A percentile compares a stretch with the other conserved stretches of the same genome.
These are phyloP conservation scores for Syzygium syzygioides DNA, from an alignment of 441 rosid genomes.

Conservation along the genomic window DNA sequence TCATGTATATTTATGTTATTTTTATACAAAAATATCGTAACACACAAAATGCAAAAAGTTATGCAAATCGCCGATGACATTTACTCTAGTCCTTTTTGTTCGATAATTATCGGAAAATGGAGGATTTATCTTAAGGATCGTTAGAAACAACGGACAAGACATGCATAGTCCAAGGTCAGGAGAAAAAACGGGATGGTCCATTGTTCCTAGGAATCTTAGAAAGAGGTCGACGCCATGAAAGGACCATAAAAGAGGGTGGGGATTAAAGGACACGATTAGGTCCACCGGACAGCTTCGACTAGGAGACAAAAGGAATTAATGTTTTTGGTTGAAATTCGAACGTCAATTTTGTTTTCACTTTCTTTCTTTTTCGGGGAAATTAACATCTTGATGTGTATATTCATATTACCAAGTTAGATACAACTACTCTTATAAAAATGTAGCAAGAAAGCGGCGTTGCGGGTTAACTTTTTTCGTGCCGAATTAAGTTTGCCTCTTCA, in stretches of 20 bases:
- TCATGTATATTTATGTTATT: background rate
- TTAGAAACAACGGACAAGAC: background rate
- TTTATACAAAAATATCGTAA: background rate
- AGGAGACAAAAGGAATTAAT: background rate
- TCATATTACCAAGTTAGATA: background rate
- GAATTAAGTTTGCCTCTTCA: background rate
- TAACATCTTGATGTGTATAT: background rate
- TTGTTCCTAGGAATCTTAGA: background rate
- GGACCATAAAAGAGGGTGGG: background rate
- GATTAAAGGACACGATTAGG: background rate
- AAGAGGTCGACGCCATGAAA: background rate
- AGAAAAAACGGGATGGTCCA: background rate
- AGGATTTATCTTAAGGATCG: background rate
- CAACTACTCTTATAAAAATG: background rate
- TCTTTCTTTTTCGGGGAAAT: background rate
- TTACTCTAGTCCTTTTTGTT: background rate
- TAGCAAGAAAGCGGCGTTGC: background rate
- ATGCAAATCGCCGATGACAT: background rate
- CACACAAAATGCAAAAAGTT: background rate
- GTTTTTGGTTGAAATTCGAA: background rate
- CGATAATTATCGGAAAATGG: background rate
- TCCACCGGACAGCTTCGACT: background rate
- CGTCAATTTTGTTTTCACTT: background rate
- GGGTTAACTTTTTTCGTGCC: background rate
- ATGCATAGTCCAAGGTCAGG: background rate